Evolutionary conservation across 257 asterid genomes (phyloP).

Genomic region (Solanum stenotomum): DNA sequence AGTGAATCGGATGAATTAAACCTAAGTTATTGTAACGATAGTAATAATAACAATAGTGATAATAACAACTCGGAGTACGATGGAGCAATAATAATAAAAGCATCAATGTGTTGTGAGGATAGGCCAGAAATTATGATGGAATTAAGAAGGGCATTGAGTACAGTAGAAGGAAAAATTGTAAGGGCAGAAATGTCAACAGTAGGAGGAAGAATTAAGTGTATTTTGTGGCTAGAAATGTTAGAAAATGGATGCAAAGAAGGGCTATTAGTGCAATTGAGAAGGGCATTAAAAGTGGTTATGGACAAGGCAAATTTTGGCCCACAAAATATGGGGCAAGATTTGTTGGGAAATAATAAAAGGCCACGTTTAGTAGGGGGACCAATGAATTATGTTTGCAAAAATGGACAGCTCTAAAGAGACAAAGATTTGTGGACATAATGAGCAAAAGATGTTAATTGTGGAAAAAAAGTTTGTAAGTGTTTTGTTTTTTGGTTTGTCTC

Average conservation of each 20-base stretch:
- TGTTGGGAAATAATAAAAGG: slow-evolving; percentile 65
- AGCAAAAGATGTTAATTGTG: background rate
- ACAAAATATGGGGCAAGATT: slow-evolving; percentile 33
- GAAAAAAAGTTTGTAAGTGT: background rate
- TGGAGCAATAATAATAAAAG: slow-evolving; percentile 17
- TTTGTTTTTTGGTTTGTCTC: background rate
- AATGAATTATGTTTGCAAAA: background rate
- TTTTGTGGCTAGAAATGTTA: slow-evolving; percentile 36
- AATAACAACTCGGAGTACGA: background rate
- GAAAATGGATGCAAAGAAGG: slow-evolving; percentile 25
- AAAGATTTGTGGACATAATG: background rate
- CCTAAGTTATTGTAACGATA: slow-evolving; percentile 18
- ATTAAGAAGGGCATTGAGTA: slow-evolving; percentile 46
- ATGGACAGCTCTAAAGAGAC: background rate
- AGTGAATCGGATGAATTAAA: slow-evolving; percentile 66
- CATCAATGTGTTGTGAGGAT: slow-evolving; percentile 70
- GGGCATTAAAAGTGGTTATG: slow-evolving; percentile 56
- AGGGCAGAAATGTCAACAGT: slow-evolving; percentile 80
- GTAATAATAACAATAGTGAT: background rate
- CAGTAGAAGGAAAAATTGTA: slow-evolving; percentile 46
- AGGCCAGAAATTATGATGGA: slow-evolving; percentile 61
- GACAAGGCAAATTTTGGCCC: slow-evolving; percentile 51
- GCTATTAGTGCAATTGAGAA: slow-evolving; percentile 29
- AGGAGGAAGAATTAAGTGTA: slow-evolving; percentile 64
- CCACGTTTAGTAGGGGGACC: slow-evolving; percentile 27